Evolutionary conservation across 2,329 filamentous ascomycete genomes (phyloP), one percentile per base, ranked within the genome.

Genomic region (Colletotrichum musae): DNA sequence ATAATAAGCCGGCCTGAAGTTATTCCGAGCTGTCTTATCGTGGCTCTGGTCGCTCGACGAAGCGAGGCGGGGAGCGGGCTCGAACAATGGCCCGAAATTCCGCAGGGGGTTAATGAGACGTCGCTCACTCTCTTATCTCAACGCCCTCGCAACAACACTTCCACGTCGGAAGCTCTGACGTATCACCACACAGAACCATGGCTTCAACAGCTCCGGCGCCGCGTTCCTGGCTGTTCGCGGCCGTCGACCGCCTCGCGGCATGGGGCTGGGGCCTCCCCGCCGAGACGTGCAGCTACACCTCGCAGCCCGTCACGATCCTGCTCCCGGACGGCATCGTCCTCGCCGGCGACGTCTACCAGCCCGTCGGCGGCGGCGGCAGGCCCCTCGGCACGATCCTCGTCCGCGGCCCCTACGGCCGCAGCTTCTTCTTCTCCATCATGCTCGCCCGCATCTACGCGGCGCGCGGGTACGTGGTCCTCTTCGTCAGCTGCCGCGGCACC

Each of bases 281-380:
- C 16, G 72, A 74, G 39, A 52, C 50, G 24, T 59, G 54, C 58
- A 39, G 28, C 58, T 74, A 71, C 54, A 71, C 70, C 7, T 21
- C 50, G 24, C 36, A 64, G 32, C 10, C 2, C 4, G 10, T 64
- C n/a, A 68, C 52, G 15, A 72, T 73, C 24, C 71, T 68, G 18
- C 51, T 74, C 16, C 56, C 60, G 1, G 64, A 70, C 43, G 65
- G 58, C 7, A 71, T 72, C 28, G 72, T 75, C 52, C 66, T 77
- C n/a, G 75, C 73, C 32, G 73, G 75, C 6, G 72, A 77, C 45
- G 64, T 77, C 15, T 73, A 74, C 39, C 74, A 71, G 47, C 71
- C 72, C 36, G 66, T 58, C 7, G 71, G 15, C 26, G 36, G 15
- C 26, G 36, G 9, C 16, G 58, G 2, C 32, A 10, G 66, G 47